Evolutionary conservation across 179 eudicot genomes (phyloP).

Genomic region (Silene noctiflora): DNA sequence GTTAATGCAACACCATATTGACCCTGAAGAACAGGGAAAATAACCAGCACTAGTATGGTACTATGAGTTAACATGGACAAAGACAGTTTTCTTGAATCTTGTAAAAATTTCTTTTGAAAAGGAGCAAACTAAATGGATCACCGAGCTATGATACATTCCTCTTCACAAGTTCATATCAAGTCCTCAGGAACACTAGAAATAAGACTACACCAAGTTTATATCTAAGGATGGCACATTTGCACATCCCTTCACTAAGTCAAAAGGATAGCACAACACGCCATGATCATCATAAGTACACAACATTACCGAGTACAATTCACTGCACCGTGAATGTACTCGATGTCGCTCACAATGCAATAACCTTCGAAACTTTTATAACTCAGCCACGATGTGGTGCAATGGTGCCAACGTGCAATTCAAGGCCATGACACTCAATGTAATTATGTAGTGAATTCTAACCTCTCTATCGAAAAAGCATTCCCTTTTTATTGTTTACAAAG

Average conservation of each 20-base stretch:
- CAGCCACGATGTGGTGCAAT: too few species aligned
- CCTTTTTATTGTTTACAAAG: too few species aligned
- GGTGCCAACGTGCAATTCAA: too few species aligned
- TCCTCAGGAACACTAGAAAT: too few species aligned
- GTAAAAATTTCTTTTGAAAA: not conserved
- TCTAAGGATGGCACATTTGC: too few species aligned
- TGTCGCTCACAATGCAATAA: too few species aligned
- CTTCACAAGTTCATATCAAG: not conserved
- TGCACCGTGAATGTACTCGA: too few species aligned
- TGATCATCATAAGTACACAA: not conserved
- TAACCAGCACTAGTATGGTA: not conserved
- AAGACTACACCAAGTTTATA: too few species aligned
- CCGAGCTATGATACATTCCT: not conserved
- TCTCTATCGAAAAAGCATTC: too few species aligned
- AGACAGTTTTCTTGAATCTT: not conserved
- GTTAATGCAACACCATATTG: conserved; percentile 24
- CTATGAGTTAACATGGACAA: not conserved
- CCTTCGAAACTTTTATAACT: too few species aligned
- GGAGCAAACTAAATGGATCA: not conserved
- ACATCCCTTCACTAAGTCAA: not conserved
- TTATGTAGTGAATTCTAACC: too few species aligned
- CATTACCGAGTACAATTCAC: not conserved
- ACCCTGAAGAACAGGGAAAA: not conserved
- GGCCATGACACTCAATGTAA: too few species aligned
- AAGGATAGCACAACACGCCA: not conserved